A percentile compares a stretch with the other conserved stretches of the same genome.
phyloP scores from a whole-genome alignment of 305 asterid genomes.

The Striga hermonthica region DNA sequence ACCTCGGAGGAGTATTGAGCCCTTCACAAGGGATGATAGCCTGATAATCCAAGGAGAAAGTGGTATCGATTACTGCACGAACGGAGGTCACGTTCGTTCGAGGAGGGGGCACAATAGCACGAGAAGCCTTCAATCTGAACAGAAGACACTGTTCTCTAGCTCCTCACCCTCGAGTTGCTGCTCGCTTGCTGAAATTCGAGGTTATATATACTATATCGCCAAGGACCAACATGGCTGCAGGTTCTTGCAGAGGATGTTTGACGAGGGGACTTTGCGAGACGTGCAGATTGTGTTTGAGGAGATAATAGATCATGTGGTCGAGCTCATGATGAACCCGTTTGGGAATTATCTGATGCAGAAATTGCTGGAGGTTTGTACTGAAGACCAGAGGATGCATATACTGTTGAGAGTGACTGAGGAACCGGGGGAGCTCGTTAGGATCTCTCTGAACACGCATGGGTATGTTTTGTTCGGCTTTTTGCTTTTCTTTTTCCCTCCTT shows the following conservation, averaged over 20 bases:
- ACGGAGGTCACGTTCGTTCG: conserved; percentile 35
- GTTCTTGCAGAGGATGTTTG: conserved; percentile 75
- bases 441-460: conserved; percentile 84
- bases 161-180: conserved; percentile 43
- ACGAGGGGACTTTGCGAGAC: conserved; percentile 65
- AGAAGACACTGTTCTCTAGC: conserved; percentile 34
- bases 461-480: conserved; percentile 37
- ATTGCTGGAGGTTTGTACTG: conserved; percentile 69
- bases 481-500: conserved; percentile 7
- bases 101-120: conserved; percentile 33
- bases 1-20: conserved; percentile 43
- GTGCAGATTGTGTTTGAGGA: conserved; percentile 62
- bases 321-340: conserved; percentile 83
- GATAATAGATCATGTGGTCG: conserved; percentile 66
- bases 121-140: conserved; percentile 1
- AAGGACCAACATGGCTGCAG: conserved; percentile 95
- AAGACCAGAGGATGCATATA: conserved; percentile 69
- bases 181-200: conserved; percentile 57
- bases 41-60: conserved; percentile 49
- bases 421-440: conserved; percentile 66
- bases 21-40: conserved; percentile 45
- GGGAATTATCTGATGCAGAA: conserved; percentile 93
- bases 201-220: conserved; percentile 51
- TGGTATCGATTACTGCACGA: conserved; percentile 35
- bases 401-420: conserved; percentile 56